These are phyloP conservation scores for Teratosphaeria pseudoeucalypti DNA, from an alignment of 2,329 filamentous ascomycete genomes.

Conservation along the genomic window DNA sequence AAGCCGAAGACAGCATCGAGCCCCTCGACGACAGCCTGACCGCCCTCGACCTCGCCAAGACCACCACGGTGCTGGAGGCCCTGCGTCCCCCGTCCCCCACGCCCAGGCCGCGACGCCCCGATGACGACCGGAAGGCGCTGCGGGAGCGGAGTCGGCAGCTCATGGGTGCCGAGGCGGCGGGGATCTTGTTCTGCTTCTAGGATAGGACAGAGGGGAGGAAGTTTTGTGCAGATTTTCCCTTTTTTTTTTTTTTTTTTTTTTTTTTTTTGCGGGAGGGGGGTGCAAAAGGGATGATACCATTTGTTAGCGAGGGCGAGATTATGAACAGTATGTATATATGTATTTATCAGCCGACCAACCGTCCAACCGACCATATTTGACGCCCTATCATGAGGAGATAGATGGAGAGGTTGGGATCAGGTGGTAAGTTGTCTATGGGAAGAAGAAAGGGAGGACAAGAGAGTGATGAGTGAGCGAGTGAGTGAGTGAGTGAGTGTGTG, in stretches of 20 bases:
- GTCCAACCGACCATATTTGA: background rate
- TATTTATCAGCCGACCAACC: too few species aligned
- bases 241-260: background rate
- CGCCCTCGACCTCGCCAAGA: conserved; percentile 12
- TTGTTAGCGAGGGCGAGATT: background rate
- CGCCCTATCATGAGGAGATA: background rate
- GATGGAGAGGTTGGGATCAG: too few species aligned
- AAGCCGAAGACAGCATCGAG: conserved; percentile 6
- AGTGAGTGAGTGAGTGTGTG: too few species aligned
- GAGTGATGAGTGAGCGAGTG: too few species aligned
- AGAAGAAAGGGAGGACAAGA: too few species aligned
- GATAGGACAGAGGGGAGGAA: too few species aligned
- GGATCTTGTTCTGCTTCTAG: conserved; percentile 19
- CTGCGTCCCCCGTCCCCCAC: background rate
- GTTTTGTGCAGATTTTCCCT: background rate
- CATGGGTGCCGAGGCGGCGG: conserved; percentile 9
- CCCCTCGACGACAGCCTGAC: conserved; percentile 9
- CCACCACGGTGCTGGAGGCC: background rate
- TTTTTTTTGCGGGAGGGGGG: background rate
- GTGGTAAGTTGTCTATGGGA: too few species aligned
- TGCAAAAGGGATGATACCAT: background rate
- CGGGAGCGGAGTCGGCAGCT: conserved; percentile 5
- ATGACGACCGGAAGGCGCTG: conserved; percentile 6
- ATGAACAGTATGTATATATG: background rate
- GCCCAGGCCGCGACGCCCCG: background rate